Percentiles rank a stretch among this genome's conserved stretches.
These are phyloP conservation scores for Podochytrium sp. DNA, from an alignment of 192 early-diverging fungal genomes.

Conservation along the genomic window DNA sequence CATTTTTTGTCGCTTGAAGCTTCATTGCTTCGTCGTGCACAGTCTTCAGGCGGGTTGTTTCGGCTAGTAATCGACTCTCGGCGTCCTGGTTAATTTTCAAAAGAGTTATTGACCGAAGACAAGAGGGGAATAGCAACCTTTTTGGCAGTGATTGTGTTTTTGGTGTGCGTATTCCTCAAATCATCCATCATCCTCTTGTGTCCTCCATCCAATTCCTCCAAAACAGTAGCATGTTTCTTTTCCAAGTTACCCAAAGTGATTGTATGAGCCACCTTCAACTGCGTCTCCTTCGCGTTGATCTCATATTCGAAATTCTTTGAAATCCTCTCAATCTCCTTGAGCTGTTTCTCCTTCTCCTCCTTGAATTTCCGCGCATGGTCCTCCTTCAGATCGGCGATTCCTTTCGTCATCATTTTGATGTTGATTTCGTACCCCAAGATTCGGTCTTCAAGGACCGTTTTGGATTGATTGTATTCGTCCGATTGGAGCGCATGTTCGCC, in stretches of 20 bases:
- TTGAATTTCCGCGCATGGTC: slow-evolving; percentile 29
- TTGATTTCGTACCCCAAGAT: slow-evolving; percentile 23
- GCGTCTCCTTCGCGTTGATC: slow-evolving; percentile 44
- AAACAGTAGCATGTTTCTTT: slow-evolving; percentile 30
- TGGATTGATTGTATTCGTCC: slow-evolving; percentile 19
- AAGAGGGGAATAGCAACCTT: slow-evolving; percentile 37
- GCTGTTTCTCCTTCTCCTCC: slow-evolving; percentile 19
- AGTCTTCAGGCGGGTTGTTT: slow-evolving; percentile 22
- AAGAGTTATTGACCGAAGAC: too few species aligned
- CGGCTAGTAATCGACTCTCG: slow-evolving; percentile 30
- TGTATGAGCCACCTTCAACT: slow-evolving; percentile 46
- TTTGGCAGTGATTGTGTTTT: slow-evolving; percentile 40
- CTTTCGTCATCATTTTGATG: slow-evolving; percentile 34
- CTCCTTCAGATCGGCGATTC: slow-evolving; percentile 28
- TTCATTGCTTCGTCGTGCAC: slow-evolving; percentile 25
- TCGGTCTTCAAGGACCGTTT: slow-evolving; percentile 30
- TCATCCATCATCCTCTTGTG: slow-evolving; percentile 50
- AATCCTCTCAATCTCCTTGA: slow-evolving; percentile 27
- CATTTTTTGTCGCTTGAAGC: background rate
- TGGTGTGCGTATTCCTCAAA: slow-evolving; percentile 42
- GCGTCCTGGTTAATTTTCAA: slow-evolving; percentile 6
- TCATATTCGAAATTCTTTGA: slow-evolving; percentile 43
- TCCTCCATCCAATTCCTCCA: slow-evolving; percentile 37
- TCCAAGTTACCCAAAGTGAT: slow-evolving; percentile 45
- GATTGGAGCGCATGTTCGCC: slow-evolving; percentile 15